These are phyloP conservation scores for Aureobasidium sp. DNA, from an alignment of 2,329 filamentous ascomycete species.

Conservation along the genomic window DNA sequence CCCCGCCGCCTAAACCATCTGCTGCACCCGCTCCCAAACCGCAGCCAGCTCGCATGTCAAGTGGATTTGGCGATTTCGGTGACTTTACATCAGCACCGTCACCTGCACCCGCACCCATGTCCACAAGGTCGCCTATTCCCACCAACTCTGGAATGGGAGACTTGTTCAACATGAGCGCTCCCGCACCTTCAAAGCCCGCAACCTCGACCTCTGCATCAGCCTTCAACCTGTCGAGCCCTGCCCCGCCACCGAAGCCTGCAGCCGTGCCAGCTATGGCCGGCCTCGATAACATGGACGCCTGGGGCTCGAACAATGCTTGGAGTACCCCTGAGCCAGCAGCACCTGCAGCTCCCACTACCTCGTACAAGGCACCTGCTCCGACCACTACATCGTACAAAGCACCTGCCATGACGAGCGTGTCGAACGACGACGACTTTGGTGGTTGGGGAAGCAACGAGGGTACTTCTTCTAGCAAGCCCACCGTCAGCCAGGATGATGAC, in stretches of 20 bases:
- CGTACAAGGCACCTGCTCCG: constrained; percentile 27
- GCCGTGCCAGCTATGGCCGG: constrained; percentile 30
- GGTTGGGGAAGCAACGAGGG: constrained; percentile 51
- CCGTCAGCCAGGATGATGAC: constrained; percentile 78
- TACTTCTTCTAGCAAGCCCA: constrained; percentile 24
- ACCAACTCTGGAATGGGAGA: constrained; percentile 52
- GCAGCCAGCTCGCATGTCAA: constrained; percentile 42
- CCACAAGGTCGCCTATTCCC: constrained; percentile 37
- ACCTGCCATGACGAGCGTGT: constrained; percentile 34
- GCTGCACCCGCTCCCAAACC: constrained; percentile 39
- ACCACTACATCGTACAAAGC: constrained; percentile 26
- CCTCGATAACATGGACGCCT: constrained; percentile 59
- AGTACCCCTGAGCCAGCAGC: constrained; percentile 48
- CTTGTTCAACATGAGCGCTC: constrained; percentile 64
- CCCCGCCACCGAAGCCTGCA: constrained; percentile 28
- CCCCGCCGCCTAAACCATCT: constrained; percentile 27
- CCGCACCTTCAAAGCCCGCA: constrained; percentile 28
- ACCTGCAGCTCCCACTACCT: constrained; percentile 25
- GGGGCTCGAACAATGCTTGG: constrained; percentile 81
- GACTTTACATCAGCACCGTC: constrained; percentile 61
- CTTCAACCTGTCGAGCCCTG: constrained; percentile 66
- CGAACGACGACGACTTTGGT: constrained; percentile 50
- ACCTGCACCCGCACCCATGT: constrained; percentile 31
- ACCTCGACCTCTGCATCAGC: constrained; percentile 49
- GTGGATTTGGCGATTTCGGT: constrained; percentile 39